Conservation (phyloP, 148 eudicot species). For the Selenicereus undatus region DNA sequence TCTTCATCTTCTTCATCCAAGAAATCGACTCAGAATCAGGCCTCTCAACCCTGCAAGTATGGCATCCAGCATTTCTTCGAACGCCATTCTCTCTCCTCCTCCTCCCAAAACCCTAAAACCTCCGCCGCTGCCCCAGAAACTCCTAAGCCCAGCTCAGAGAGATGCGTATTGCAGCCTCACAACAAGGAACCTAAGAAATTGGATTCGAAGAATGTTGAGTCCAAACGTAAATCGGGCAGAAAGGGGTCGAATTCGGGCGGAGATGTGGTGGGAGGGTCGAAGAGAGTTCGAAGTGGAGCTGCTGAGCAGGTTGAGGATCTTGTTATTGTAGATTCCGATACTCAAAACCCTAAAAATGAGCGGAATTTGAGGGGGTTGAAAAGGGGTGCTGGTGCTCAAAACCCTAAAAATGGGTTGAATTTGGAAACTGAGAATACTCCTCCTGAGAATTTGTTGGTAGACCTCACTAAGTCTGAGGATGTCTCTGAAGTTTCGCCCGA, state of each 20-base stretch:
- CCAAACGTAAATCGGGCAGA: neutral
- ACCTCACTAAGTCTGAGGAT: slow-evolving; percentile 29
- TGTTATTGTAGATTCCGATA: neutral
- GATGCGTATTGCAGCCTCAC: neutral
- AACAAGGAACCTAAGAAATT: neutral
- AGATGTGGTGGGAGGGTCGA: too few relatives aligned
- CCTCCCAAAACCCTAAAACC: slow-evolving; percentile 18
- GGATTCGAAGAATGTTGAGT: neutral
- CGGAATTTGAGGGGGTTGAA: neutral
- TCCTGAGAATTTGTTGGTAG: slow-evolving; percentile 29
- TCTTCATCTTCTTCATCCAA: slow-evolving; percentile 35
- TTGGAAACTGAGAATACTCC: slow-evolving; percentile 33
- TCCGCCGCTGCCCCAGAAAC: neutral
- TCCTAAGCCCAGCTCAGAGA: slow-evolving; percentile 1
- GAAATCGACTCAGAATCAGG: slow-evolving; percentile 45
- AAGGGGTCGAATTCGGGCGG: neutral
- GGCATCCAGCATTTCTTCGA: slow-evolving; percentile 94
- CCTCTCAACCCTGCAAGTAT: slow-evolving; percentile 63
- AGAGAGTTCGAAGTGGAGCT: neutral
- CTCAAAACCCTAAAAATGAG: slow-evolving; percentile 14
- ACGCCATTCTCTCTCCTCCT: slow-evolving; percentile 47
- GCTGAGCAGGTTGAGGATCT: neutral
- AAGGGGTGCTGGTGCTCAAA: slow-evolving; percentile 12
- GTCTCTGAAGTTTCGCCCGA: slow-evolving; percentile 60
- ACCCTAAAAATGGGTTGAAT: slow-evolving; percentile 16